phyloP scores from a whole-genome alignment of 2,329 filamentous ascomycete genomes.

The Cryphonectria naterciae region DNA sequence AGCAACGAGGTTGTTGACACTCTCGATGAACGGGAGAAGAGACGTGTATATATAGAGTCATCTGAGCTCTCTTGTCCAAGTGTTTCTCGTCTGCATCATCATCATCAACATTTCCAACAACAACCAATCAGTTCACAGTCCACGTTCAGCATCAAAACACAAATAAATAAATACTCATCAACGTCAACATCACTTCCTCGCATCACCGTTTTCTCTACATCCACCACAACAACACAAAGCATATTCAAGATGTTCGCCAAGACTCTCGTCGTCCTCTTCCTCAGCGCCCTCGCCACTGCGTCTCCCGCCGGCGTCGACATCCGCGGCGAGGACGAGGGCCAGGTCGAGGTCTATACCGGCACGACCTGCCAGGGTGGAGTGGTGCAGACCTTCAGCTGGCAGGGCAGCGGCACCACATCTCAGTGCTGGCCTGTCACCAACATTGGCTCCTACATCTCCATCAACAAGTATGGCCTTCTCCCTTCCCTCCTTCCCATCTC shows the following conservation, averaged over 20 bases:
- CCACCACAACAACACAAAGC: not conserved
- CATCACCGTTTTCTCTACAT: too few relatives aligned
- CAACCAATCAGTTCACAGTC: not conserved
- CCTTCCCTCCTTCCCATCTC: not conserved
- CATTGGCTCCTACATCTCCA: not conserved
- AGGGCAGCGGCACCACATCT: not conserved
- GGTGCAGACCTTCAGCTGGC: constrained; percentile 1
- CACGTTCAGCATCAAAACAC: not conserved
- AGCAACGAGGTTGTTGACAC: not conserved
- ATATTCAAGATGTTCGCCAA: not conserved
- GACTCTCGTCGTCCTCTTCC: not conserved
- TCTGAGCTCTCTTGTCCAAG: not conserved
- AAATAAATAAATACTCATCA: not conserved
- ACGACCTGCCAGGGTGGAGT: not conserved
- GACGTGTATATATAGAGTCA: not conserved
- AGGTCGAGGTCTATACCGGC: not conserved
- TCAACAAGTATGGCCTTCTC: not conserved
- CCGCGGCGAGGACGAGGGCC: not conserved
- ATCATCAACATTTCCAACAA: not conserved
- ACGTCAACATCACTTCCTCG: not conserved
- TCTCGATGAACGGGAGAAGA: not conserved
- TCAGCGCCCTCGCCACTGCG: not conserved
- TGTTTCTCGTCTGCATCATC: not conserved
- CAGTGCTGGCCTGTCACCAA: not conserved
- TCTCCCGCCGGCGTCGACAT: not conserved